Conservation (phyloP, 2,329 filamentous ascomycete species). For the Aspergillus pseudoterreus region DNA sequence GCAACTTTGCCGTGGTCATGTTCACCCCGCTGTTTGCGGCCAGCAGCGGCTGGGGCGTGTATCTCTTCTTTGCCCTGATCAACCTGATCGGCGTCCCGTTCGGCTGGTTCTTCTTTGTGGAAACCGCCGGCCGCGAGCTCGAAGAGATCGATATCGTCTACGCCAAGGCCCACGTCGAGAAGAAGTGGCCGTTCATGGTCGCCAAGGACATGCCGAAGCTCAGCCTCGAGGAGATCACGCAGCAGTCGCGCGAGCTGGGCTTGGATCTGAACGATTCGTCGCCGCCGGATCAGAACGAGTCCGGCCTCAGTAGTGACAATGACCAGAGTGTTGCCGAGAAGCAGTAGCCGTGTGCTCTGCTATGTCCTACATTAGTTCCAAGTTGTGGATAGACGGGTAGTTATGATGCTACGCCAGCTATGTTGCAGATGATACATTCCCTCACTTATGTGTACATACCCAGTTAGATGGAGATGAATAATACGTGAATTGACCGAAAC, state of each 20-base stretch:
- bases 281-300: not conserved
- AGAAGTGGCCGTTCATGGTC: constrained; percentile 23
- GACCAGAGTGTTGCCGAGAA: not conserved
- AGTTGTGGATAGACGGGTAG: no score
- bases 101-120: constrained; percentile 51
- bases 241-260: constrained; percentile 23
- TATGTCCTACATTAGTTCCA: no score
- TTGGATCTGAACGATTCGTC: constrained; percentile 4
- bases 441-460: no score
- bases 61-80: constrained; percentile 39
- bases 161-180: constrained; percentile 36
- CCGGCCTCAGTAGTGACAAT: not conserved
- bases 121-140: constrained; percentile 42
- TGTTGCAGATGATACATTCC: no score
- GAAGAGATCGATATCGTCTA: constrained; percentile 41
- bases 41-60: constrained; percentile 34
- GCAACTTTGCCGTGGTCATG: constrained; percentile 53
- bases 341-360: not conserved
- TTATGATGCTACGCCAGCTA: no score
- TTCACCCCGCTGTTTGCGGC: constrained; percentile 39
- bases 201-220: constrained; percentile 29
- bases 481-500: no score
- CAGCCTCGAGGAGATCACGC: constrained; percentile 20
- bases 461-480: no score
- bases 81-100: constrained; percentile 44